Base-by-base conservation (phyloP, 1,284 basidiomycete species). In the Rhodotorula sp. region DNA sequence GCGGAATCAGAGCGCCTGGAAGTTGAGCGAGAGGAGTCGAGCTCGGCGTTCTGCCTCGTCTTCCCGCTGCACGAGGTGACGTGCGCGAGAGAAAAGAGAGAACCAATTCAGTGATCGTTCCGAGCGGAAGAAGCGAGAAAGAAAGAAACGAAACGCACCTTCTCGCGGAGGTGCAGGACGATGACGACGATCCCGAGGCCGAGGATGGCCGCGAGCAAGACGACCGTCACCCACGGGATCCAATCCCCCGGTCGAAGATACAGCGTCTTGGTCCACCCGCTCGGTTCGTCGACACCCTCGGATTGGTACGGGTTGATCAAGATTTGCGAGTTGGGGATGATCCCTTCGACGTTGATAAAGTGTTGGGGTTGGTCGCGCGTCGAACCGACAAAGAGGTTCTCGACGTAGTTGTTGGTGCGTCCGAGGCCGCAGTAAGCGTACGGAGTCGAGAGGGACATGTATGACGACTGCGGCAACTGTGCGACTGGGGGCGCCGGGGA, bases 351-450 rank as follows among this genome's bases (percentile, higher is more conserved):
- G 77, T 90, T 89, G 79, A 95, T 91, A 75, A 84, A 90, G 79
- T 97, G 91, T 52, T 82, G 77, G 31, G 78, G 59, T 7, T 85
- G 82, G 74, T 91, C 88, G 45, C 91, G 85, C 5, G 93, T 95
- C 2, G 91, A 89, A 19, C 94, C 94, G 15, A 95, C 90, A 79
- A 94, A 93, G 6, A 97, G 85, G 79, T 94, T 95, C 84, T 99
- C 97, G 78, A 99, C 93, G 82, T 99, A 99, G 81, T 99, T 99
- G 83, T 99, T 99, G n/a, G 95, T 99, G 57, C 97, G 87, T 0
- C 97, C 97, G 3, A 99, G 88, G 1, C 97, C 97, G 79, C 99
- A 93, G 85, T 95, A 97, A 4, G 92, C 88, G 79, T 97, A 97
- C 0, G 97, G 95, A 1, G 92, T 90, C 62, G 89, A 86, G 16